Conservation (phyloP, 352 stramenopile species). For the Elongisporangium senticosum region DNA sequence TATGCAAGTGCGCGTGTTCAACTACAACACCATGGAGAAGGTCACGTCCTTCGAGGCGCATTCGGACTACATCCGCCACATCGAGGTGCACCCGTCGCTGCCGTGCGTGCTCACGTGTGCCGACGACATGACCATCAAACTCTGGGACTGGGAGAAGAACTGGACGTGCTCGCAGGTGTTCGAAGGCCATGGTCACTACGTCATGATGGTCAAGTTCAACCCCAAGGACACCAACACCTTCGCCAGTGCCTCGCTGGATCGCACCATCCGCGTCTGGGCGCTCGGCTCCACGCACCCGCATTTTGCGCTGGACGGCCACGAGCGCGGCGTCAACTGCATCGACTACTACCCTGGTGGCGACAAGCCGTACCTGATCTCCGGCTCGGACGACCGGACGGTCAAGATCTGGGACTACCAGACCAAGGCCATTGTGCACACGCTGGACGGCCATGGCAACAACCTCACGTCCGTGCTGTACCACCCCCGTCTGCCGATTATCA, state of each 20-base stretch:
- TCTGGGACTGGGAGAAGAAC: constrained; percentile 97
- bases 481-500: constrained; percentile 97
- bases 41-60: constrained; percentile 94
- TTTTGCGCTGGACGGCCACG: constrained; percentile 90
- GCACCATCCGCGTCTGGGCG: constrained; percentile 95
- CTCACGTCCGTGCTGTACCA: constrained; percentile 98
- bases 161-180: constrained; percentile 77
- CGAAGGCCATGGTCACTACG: constrained; percentile 96
- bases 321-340: constrained; percentile 98
- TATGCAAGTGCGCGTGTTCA: constrained; percentile 97
- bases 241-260: constrained; percentile 95
- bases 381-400: constrained; percentile 95
- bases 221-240: constrained; percentile 99
- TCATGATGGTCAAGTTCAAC: constrained; percentile 99
- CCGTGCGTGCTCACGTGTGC: constrained; percentile 95
- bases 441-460: constrained; percentile 99
- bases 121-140: constrained; percentile 99
- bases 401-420: constrained; percentile 99
- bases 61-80: constrained; percentile 97
- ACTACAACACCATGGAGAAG: constrained; percentile 99
- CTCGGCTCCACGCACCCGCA: constrained; percentile 91
- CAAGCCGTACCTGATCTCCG: constrained; percentile 98
- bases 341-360: constrained; percentile 99
- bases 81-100: constrained; percentile 96
- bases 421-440: constrained; percentile 98